Evolutionary conservation across 306 rosid species (phyloP).

Genomic region (Begonia peltatifolia): DNA sequence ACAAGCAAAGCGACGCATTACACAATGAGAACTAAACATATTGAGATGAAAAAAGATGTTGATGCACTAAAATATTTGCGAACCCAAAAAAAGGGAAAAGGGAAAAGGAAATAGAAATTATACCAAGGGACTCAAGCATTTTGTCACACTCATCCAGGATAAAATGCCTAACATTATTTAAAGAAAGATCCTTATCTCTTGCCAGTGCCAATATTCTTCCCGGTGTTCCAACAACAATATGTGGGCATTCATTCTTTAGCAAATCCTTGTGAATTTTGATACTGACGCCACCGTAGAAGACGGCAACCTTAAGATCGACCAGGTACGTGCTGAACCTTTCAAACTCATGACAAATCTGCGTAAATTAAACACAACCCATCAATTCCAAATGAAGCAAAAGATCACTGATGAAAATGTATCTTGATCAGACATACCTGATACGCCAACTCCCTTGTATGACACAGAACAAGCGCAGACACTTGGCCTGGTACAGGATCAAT

Average conservation of each 20-base stretch:
- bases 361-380: not conserved
- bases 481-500: constrained; percentile 94
- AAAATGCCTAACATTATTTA: constrained; percentile 94
- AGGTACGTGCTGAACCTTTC: constrained; percentile 94
- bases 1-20: not conserved
- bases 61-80: too few relatives aligned
- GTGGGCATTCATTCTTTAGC: constrained; percentile 90
- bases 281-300: constrained; percentile 92
- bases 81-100: not conserved
- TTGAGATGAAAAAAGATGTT: too few relatives aligned
- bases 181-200: constrained; percentile 78
- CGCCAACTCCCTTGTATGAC: constrained; percentile 94
- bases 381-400: not conserved
- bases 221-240: constrained; percentile 98
- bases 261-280: constrained; percentile 90
- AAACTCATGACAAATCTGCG: constrained; percentile 93
- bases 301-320: constrained; percentile 95
- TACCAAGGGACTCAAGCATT: constrained; percentile 98
- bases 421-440: constrained; percentile 50
- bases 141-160: constrained; percentile 95
- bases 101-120: not conserved
- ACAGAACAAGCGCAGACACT: constrained; percentile 87
- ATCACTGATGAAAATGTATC: not conserved
- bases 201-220: constrained; percentile 82
- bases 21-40: not conserved